phyloP scores from a whole-genome alignment of 192 early-diverging fungal species.

The Dispira parvispora region DNA sequence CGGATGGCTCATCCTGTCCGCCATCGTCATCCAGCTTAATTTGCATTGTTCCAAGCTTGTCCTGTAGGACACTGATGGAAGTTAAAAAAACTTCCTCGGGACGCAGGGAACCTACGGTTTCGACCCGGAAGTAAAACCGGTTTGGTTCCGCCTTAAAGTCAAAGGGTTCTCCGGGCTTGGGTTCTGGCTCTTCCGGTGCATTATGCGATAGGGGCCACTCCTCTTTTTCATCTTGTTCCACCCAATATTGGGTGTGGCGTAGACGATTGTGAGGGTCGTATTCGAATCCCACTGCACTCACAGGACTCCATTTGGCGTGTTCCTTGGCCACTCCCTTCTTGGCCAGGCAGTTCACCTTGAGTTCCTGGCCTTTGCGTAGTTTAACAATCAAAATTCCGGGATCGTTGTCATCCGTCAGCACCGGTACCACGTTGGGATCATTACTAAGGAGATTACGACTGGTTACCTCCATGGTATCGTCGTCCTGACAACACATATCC shows the following conservation, averaged over 20 bases:
- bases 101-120: constrained; percentile 61
- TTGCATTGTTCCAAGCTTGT: constrained; percentile 53
- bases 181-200: constrained; percentile 36
- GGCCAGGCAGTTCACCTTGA: constrained; percentile 79
- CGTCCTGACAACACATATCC: constrained; percentile 65
- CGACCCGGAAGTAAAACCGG: constrained; percentile 57
- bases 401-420: constrained; percentile 44
- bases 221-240: constrained; percentile 61
- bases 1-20: not conserved
- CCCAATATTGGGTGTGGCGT: constrained; percentile 83
- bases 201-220: constrained; percentile 73
- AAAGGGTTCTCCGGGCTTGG: constrained; percentile 31
- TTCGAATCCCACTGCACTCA: constrained; percentile 77
- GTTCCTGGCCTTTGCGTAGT: constrained; percentile 81
- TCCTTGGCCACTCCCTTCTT: constrained; percentile 97
- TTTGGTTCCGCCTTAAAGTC: constrained; percentile 70
- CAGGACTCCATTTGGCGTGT: constrained; percentile 94
- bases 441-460: constrained; percentile 62
- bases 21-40: constrained; percentile 33
- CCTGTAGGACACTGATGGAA: constrained; percentile 51
- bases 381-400: constrained; percentile 70
- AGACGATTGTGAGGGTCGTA: constrained; percentile 95
- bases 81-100: constrained; percentile 53
- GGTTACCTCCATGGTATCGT: constrained; percentile 65
- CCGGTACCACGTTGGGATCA: constrained; percentile 50